Evolutionary conservation across 2,329 filamentous ascomycete species (phyloP).

Genomic region (Aspergillus quadrilineatus): DNA sequence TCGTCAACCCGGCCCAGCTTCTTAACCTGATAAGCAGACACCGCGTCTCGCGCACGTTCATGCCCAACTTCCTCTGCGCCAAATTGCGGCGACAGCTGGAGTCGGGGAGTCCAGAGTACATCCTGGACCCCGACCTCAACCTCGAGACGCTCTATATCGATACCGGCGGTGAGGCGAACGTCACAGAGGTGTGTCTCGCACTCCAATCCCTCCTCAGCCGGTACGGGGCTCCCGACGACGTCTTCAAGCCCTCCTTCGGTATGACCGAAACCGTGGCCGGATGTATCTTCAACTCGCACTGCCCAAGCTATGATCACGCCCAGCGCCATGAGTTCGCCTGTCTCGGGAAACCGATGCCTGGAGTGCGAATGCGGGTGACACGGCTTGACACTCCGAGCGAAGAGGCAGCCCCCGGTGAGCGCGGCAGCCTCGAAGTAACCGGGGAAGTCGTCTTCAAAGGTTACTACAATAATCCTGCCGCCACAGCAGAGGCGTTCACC

Average conservation of each 20-base stretch:
- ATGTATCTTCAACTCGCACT: neutral
- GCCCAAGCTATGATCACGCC: neutral
- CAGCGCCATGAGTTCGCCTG: neutral
- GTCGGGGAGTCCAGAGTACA: neutral
- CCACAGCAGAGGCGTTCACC: constrained; percentile 28
- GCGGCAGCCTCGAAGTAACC: neutral
- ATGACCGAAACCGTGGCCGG: neutral
- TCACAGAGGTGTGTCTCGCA: neutral
- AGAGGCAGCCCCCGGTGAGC: neutral
- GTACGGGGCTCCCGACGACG: neutral
- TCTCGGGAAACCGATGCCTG: neutral
- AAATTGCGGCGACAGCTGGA: neutral
- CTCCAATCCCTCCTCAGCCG: neutral
- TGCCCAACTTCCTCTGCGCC: neutral
- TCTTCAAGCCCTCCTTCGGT: neutral
- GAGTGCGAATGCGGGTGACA: neutral
- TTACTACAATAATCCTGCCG: constrained; percentile 34
- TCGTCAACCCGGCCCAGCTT: neutral
- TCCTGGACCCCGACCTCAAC: neutral
- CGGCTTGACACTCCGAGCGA: neutral
- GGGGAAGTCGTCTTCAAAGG: constrained; percentile 26
- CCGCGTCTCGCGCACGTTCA: neutral
- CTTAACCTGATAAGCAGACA: neutral
- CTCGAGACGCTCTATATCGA: neutral
- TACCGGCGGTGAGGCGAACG: neutral